Conservation (phyloP, 192 early-diverging fungal species). For the Umbelopsis sp. region DNA sequence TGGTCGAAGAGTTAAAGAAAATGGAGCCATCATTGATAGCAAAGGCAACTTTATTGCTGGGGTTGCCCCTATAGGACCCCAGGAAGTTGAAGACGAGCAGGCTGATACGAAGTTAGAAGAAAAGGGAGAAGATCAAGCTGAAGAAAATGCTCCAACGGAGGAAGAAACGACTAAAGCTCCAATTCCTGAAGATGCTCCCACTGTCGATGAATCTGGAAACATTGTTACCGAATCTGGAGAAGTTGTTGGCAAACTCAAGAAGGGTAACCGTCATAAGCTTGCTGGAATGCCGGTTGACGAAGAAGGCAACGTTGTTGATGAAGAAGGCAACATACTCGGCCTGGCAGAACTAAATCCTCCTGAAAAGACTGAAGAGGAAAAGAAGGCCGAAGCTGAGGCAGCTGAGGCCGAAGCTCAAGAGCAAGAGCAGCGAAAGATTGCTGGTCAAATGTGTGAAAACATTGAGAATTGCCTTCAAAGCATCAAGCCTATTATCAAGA, state of each 20-base stretch:
- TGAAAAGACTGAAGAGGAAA: constrained; percentile 19
- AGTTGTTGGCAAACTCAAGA: constrained; percentile 12
- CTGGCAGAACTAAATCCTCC: constrained; percentile 4
- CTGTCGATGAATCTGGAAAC: constrained; percentile 22
- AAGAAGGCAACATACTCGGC: constrained; percentile 17
- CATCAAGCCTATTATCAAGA: constrained; percentile 22
- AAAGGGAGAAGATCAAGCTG: neutral
- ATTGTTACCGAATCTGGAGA: neutral
- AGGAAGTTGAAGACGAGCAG: neutral
- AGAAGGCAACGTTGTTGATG: constrained; percentile 23
- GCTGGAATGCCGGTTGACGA: constrained; percentile 20
- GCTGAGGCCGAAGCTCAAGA: constrained; percentile 8
- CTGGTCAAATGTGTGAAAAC: constrained; percentile 9
- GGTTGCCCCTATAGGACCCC: neutral
- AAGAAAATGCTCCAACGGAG: neutral
- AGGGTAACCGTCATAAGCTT: neutral
- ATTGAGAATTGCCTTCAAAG: constrained; percentile 15
- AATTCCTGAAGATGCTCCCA: neutral
- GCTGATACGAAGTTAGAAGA: neutral
- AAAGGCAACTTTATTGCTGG: constrained; percentile 20
- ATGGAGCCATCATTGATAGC: constrained; percentile 12
- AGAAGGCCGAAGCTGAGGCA: neutral
- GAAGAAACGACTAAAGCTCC: neutral
- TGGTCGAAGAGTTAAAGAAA: constrained; percentile 20
- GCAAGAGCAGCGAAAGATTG: constrained; percentile 20